Evolutionary conservation across 2,329 filamentous ascomycete genomes (phyloP).

Genomic region (Pseudogymnoascus pannorum): DNA sequence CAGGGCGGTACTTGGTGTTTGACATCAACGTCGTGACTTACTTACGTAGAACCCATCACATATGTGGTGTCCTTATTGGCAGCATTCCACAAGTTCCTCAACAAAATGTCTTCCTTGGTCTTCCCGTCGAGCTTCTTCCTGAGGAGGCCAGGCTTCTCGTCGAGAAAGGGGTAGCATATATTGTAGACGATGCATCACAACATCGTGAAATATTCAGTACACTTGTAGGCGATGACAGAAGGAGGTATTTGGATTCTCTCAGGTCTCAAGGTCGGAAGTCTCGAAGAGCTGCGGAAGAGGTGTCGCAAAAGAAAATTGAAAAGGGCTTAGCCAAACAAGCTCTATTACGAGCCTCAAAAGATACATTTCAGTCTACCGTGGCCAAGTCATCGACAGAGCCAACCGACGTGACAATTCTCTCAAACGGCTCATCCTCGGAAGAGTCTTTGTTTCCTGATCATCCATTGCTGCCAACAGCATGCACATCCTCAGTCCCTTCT

Average conservation of each 20-base stretch:
- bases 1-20: constrained; percentile 81
- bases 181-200: constrained; percentile 69
- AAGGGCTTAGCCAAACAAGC: constrained; percentile 24
- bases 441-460: background rate
- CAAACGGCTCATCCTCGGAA: background rate
- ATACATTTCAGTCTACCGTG: constrained; percentile 8
- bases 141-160: constrained; percentile 83
- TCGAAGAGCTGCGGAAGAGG: constrained; percentile 32
- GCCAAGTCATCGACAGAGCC: background rate
- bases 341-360: constrained; percentile 17
- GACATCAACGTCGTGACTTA: constrained; percentile 72
- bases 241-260: constrained; percentile 56
- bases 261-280: constrained; percentile 37
- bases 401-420: background rate
- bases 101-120: constrained; percentile 86
- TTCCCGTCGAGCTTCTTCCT: constrained; percentile 82
- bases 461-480: background rate
- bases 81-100: constrained; percentile 87
- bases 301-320: constrained; percentile 20
- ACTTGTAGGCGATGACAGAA: constrained; percentile 47
- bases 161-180: constrained; percentile 65
- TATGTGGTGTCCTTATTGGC: constrained; percentile 79
- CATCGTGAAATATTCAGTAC: constrained; percentile 51
- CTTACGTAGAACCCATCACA: constrained; percentile 71
- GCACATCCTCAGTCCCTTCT: background rate